Evolutionary conservation across 2,329 filamentous ascomycete species (phyloP).

Genomic region (Metarhizium brunneum): DNA sequence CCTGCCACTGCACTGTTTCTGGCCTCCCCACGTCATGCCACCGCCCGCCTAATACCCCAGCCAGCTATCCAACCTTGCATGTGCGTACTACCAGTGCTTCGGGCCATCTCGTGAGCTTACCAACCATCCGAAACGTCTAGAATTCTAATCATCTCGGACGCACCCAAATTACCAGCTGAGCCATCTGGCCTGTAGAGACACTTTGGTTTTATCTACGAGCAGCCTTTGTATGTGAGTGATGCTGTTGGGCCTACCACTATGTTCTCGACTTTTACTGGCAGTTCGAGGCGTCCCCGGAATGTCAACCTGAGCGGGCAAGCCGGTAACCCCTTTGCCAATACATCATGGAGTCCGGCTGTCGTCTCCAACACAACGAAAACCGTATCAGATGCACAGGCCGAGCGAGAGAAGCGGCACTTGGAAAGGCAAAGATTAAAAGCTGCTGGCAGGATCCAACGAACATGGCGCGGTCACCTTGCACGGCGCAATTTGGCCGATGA

Average conservation of each 20-base stretch:
- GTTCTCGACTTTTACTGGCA: conserved; percentile 90
- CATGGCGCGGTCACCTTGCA: conserved; percentile 69
- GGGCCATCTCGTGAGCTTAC: not conserved
- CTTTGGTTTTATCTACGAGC: not conserved
- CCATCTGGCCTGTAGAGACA: not conserved
- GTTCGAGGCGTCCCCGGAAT: conserved; percentile 74
- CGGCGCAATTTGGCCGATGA: conserved; percentile 48
- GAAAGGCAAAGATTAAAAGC: conserved; percentile 73
- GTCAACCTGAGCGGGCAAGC: conserved; percentile 87
- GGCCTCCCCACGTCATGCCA: too few species aligned
- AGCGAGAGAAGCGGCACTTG: conserved; percentile 68
- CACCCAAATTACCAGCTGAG: not conserved
- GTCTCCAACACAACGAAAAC: conserved; percentile 63
- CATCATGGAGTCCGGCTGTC: conserved; percentile 45
- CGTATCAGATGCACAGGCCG: conserved; percentile 77
- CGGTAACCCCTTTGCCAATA: conserved; percentile 67
- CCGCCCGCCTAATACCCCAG: too few species aligned
- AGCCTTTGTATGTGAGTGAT: not conserved
- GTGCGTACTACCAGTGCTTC: not conserved
- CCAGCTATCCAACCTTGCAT: too few species aligned
- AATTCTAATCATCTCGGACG: too few species aligned
- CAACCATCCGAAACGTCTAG: not conserved
- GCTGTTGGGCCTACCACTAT: conserved; percentile 36
- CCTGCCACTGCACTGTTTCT: too few species aligned
- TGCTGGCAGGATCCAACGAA: conserved; percentile 62